A percentile compares a stretch with the other conserved stretches of the same genome.
Conservation (phyloP, 495 filamentous ascomycete genomes). For the Penicillium arizonense region DNA sequence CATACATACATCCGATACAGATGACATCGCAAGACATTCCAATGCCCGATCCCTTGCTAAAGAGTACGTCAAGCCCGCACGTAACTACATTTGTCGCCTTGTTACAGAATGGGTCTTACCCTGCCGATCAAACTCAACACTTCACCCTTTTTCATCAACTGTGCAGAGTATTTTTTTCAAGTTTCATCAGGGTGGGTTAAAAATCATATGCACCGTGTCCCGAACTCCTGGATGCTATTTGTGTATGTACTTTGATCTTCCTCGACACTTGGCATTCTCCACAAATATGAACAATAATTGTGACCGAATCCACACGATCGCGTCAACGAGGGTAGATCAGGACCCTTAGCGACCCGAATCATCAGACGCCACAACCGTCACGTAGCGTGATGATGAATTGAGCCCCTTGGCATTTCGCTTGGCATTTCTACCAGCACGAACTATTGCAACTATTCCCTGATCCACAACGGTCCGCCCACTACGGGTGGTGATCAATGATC, state of each 20-base stretch:
- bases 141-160: background rate
- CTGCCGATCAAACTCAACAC: background rate
- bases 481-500: background rate
- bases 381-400: background rate
- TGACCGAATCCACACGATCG: background rate
- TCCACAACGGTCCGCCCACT: background rate
- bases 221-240: too few relatives aligned
- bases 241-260: background rate
- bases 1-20: background rate
- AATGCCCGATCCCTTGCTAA: constrained; percentile 1
- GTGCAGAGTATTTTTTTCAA: background rate
- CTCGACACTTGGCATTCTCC: background rate
- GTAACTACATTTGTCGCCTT: constrained; percentile 1
- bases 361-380: constrained; percentile 1
- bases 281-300: background rate
- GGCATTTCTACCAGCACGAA: background rate
- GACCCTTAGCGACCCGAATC: background rate
- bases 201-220: too few relatives aligned
- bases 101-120: background rate
- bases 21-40: constrained; percentile 2
- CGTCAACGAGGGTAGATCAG: background rate
- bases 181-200: background rate
- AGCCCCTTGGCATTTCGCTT: background rate
- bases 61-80: constrained; percentile 4
- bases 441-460: background rate